Evolutionary conservation across 176 grass and related monocot genomes (phyloP).

Genomic region (Oryza glumipatula): DNA sequence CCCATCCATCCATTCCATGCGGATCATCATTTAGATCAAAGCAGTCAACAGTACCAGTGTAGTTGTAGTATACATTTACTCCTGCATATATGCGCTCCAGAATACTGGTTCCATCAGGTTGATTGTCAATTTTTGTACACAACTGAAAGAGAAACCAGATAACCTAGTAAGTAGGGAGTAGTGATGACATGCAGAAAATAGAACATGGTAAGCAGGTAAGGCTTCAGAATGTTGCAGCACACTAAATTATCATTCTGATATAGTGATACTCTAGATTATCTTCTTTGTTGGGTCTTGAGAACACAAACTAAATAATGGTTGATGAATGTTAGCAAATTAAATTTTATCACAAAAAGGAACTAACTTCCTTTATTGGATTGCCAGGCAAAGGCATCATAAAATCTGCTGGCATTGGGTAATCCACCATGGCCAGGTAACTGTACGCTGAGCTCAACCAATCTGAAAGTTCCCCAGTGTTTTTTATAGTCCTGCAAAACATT

Average conservation of each 20-base stretch:
- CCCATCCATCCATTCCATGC: constrained; percentile 96
- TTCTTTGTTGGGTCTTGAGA: neutral
- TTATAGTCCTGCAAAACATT: constrained; percentile 58
- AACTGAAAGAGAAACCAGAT: constrained; percentile 57
- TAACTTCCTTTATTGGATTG: constrained; percentile 94
- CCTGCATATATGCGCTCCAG: constrained; percentile 83
- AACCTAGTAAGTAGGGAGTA: constrained; percentile 16
- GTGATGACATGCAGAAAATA: neutral
- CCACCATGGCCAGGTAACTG: constrained; percentile 96
- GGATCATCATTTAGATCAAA: constrained; percentile 96
- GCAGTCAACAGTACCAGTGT: constrained; percentile 68
- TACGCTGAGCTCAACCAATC: constrained; percentile 89
- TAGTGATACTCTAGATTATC: neutral
- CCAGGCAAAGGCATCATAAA: constrained; percentile 95
- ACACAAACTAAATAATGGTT: neutral
- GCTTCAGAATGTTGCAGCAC: neutral
- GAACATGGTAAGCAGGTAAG: neutral
- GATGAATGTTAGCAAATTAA: neutral
- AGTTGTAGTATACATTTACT: constrained; percentile 95
- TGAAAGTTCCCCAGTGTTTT: constrained; percentile 66
- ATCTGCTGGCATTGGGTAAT: constrained; percentile 83
- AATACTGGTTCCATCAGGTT: constrained; percentile 59
- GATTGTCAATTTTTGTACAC: constrained; percentile 76
- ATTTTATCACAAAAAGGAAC: neutral
- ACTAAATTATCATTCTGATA: neutral